Evolutionary conservation across 2,329 filamentous ascomycete species (phyloP).

Genomic region (Aspergillus pseudoviridinutans): DNA sequence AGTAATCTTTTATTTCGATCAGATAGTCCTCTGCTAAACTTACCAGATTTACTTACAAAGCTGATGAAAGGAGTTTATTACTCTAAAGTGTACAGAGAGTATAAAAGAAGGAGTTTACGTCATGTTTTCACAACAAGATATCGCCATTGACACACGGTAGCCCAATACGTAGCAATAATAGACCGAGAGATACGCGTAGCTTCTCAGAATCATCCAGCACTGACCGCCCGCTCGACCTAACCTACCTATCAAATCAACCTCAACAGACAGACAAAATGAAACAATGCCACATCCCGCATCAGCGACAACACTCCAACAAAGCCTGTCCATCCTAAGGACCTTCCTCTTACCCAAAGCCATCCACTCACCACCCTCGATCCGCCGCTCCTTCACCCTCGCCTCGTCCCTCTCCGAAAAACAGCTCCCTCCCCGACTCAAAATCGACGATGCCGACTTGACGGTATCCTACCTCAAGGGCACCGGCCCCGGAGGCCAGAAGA

Average conservation of each 20-base stretch:
- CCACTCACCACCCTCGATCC: neutral
- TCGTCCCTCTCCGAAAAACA: slow-evolving; percentile 46
- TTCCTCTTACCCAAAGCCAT: neutral
- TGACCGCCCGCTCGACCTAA: neutral
- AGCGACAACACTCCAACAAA: slow-evolving; percentile 5
- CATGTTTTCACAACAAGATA: too few relatives aligned
- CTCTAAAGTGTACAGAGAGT: too few relatives aligned
- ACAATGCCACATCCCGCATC: neutral
- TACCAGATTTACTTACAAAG: too few relatives aligned
- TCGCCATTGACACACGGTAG: neutral
- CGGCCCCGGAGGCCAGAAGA: slow-evolving; percentile 93
- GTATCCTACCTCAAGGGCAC: slow-evolving; percentile 86
- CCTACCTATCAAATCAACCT: neutral
- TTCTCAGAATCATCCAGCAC: neutral
- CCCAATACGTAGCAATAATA: too few relatives aligned
- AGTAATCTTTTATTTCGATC: too few relatives aligned
- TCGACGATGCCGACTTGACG: slow-evolving; percentile 74
- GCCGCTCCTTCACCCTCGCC: slow-evolving; percentile 23
- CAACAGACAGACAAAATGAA: neutral
- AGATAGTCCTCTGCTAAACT: too few relatives aligned
- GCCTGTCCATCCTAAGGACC: neutral
- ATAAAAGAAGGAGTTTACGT: too few relatives aligned
- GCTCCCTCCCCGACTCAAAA: slow-evolving; percentile 71
- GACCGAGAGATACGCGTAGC: neutral
- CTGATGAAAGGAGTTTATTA: too few relatives aligned